Percentiles rank a stretch among this genome's conserved stretches.
Conservation (phyloP, 108 stramenopile species). For the Pseudonitzschia delicatissima region DNA sequence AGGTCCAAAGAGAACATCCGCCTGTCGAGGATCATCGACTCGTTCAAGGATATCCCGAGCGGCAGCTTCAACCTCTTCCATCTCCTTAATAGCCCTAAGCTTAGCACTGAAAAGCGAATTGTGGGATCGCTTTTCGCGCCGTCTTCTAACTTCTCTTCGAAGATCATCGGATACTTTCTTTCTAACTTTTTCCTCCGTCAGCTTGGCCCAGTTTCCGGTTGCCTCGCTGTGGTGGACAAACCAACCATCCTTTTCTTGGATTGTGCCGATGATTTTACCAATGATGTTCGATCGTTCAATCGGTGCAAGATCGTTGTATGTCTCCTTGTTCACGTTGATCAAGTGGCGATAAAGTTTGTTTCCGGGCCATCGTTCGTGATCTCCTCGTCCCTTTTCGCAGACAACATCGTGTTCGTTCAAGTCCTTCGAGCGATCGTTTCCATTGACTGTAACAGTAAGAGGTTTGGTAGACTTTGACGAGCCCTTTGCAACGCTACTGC, state of each 20-base stretch:
- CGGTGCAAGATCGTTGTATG: conserved; percentile 39
- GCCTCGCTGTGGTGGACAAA: conserved; percentile 31
- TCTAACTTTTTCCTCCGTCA: conserved; percentile 38
- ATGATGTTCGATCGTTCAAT: conserved; percentile 36
- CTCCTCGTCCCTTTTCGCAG: conserved; percentile 40
- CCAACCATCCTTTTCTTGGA: conserved; percentile 38
- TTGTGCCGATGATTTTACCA: conserved; percentile 21
- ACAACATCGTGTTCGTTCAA: conserved; percentile 39
- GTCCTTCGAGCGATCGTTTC: conserved; percentile 20
- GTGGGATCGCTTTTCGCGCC: conserved; percentile 34
- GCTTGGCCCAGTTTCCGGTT: conserved; percentile 26
- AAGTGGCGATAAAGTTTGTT: conserved; percentile 35
- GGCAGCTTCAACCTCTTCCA: conserved; percentile 17
- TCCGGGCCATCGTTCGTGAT: conserved; percentile 38
- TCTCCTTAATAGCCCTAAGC: conserved; percentile 30
- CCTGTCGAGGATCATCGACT: conserved; percentile 28
- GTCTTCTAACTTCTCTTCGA: conserved; percentile 34
- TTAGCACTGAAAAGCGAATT: conserved; percentile 36
- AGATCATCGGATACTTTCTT: conserved; percentile 43
- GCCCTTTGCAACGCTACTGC: not conserved
- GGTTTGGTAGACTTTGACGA: not conserved
- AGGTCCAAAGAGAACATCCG: conserved; percentile 37
- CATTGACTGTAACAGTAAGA: conserved; percentile 18
- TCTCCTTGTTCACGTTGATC: conserved; percentile 31
- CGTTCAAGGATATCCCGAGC: conserved; percentile 16